These are phyloP conservation scores for Candida endomychidarum DNA, from an alignment of 805 yeast genomes.

Conservation along the genomic window DNA sequence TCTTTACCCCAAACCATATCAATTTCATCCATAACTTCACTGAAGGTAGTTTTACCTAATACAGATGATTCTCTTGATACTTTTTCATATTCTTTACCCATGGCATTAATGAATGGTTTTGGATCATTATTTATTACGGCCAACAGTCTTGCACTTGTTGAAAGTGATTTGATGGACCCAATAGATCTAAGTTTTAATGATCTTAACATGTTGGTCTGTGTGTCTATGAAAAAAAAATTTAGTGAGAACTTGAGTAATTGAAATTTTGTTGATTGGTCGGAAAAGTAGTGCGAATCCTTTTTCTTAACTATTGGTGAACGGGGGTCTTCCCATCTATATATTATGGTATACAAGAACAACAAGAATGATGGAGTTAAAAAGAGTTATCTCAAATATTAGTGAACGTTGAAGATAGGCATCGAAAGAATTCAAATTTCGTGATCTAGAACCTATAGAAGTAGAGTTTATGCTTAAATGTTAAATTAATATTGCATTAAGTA, in stretches of 20 bases:
- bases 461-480: no score
- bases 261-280: conserved; percentile 17
- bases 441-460: no score
- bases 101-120: conserved; percentile 36
- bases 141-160: conserved; percentile 4
- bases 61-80: conserved; percentile 33
- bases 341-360: no score
- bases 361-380: no score
- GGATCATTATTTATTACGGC: conserved; percentile 19
- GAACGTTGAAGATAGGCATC: no score
- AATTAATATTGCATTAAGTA: no score
- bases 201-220: conserved; percentile 13
- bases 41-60: conserved; percentile 43
- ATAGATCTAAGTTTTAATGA: conserved; percentile 13
- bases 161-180: conserved; percentile 7
- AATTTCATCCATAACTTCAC: conserved; percentile 45
- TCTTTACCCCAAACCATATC: conserved; percentile 46
- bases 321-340: not conserved
- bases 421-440: no score
- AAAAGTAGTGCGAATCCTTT: conserved; percentile 3
- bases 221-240: conserved; percentile 7
- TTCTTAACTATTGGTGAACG: not conserved
- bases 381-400: no score
- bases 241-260: conserved; percentile 9
- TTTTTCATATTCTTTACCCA: conserved; percentile 38